Evolutionary conservation across 495 filamentous ascomycete genomes (phyloP), one percentile per base, ranked within the genome.

Genomic region (Neurospora sp.): DNA sequence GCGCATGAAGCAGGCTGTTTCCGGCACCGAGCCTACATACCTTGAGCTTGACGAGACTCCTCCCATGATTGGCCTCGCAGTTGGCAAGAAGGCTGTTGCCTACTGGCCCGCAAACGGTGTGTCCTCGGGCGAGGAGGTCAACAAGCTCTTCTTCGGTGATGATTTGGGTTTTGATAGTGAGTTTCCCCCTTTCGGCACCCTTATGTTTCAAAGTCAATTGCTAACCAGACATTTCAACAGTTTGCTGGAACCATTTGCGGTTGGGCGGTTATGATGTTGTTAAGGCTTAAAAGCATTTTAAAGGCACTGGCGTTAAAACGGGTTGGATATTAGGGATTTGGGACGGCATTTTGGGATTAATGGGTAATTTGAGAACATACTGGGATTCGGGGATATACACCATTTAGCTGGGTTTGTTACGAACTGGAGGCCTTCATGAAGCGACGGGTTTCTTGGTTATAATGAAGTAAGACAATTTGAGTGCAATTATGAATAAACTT

Each of bases 61-160:
- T 20, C 84, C 88, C 7, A 88, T 91, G 81, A 92, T 93, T 72
- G 90, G 88, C 2, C 75, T 93, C 2, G 90, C 90, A 0, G 81
- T 93, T 23, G 91, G 90, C 6, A 88, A 89, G 76, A 87, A 86
- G 73, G 90, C 89, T 0, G 85, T 92, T 12, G 83, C 85, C 16
- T 93, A 90, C 74, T 87, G 84, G 70, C 81, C 85, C 0, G 82
- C 79, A 0, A 79, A 79, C 3, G 89, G 89, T 0, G 84, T 86
- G 42, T 81, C 78, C 5, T 82, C 83, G 71, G 90, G 90, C 0
- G 87, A 87, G 75, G 85, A 92, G 54, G 81, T 89, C 14, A 83
- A 89, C 85, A 79, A 85, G 78, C 78, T 78, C 39, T 87, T 90
- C 76, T 93, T 93, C 80, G 87, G 88, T 38, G 85, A 90, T 27